Evolutionary conservation across 768 basidiomycete genomes (phyloP).

Genomic region (Phaeotremella fagi): DNA sequence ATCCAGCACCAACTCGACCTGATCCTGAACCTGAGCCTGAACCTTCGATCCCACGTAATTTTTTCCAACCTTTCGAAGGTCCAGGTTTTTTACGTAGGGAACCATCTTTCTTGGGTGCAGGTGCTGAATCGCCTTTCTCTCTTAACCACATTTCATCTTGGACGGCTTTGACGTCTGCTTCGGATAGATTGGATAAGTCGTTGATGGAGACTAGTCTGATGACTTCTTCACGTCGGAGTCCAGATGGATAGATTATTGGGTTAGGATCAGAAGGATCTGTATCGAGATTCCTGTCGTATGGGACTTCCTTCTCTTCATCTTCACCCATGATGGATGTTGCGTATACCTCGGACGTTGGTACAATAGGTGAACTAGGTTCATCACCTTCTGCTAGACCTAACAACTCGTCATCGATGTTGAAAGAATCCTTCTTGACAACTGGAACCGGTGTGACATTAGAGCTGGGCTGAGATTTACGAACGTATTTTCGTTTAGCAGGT

Average conservation of each 20-base stretch:
- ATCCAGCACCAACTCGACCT: neutral
- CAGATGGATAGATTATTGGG: constrained; percentile 36
- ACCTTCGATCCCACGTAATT: constrained; percentile 17
- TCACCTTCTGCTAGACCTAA: constrained; percentile 38
- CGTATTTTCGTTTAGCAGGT: constrained; percentile 12
- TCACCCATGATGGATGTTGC: neutral
- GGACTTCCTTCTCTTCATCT: neutral
- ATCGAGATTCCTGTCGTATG: constrained; percentile 5
- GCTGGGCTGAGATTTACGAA: constrained; percentile 8
- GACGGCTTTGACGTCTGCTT: constrained; percentile 40
- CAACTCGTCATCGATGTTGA: constrained; percentile 35
- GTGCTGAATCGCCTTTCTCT: constrained; percentile 20
- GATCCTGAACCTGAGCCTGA: neutral
- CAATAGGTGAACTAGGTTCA: constrained; percentile 5
- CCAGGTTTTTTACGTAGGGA: constrained; percentile 44
- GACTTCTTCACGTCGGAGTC: constrained; percentile 34
- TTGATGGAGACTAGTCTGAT: constrained; percentile 23
- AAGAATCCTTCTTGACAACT: neutral
- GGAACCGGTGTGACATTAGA: neutral
- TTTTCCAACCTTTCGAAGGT: constrained; percentile 42
- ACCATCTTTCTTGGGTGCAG: constrained; percentile 41
- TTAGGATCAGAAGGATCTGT: constrained; percentile 17
- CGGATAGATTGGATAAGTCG: constrained; percentile 29
- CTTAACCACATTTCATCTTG: constrained; percentile 38
- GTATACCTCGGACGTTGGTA: neutral